phyloP scores from a whole-genome alignment of 1,139 yeast species.

The Debaryomyces sp. region DNA sequence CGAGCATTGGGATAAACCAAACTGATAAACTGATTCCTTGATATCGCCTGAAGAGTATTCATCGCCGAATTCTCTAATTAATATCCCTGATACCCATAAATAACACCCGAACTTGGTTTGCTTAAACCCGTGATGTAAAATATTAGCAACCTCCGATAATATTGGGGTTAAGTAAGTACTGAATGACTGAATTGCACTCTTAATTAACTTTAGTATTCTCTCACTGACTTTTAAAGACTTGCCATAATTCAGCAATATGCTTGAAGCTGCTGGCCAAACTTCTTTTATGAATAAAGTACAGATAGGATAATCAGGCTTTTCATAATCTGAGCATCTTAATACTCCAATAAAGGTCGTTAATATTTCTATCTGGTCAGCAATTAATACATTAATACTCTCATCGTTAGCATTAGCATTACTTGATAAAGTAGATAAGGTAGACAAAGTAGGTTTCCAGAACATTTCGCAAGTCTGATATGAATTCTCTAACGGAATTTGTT shows the following conservation, averaged over 20 bases:
- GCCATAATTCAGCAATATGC: conserved; percentile 57
- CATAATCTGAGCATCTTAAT: conserved; percentile 45
- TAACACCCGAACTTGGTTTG: conserved; percentile 77
- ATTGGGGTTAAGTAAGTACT: conserved; percentile 64
- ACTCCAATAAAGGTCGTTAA: conserved; percentile 71
- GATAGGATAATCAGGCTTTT: conserved; percentile 50
- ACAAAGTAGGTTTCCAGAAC: conserved; percentile 71
- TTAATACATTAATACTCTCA: conserved; percentile 40
- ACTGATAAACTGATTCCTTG: conserved; percentile 47
- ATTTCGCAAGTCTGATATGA: conserved; percentile 42
- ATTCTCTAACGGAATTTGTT: conserved; percentile 48
- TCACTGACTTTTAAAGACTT: conserved; percentile 66
- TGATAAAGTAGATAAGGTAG: conserved; percentile 39
- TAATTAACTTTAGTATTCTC: conserved; percentile 68
- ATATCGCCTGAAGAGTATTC: conserved; percentile 45
- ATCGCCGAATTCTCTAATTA: conserved; percentile 78
- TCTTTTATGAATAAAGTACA: conserved; percentile 56
- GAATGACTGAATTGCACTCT: conserved; percentile 68
- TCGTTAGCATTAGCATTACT: conserved; percentile 23
- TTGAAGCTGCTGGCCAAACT: conserved; percentile 60
- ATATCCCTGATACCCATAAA: conserved; percentile 86
- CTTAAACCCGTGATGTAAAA: conserved; percentile 68
- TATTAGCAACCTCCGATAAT: conserved; percentile 63
- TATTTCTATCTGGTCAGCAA: conserved; percentile 80
- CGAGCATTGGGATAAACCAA: conserved; percentile 50